A percentile compares a stretch with the other conserved stretches of the same genome.
Evolutionary conservation across 345 rosid genomes (phyloP).

Genomic region (Draba incana): DNA sequence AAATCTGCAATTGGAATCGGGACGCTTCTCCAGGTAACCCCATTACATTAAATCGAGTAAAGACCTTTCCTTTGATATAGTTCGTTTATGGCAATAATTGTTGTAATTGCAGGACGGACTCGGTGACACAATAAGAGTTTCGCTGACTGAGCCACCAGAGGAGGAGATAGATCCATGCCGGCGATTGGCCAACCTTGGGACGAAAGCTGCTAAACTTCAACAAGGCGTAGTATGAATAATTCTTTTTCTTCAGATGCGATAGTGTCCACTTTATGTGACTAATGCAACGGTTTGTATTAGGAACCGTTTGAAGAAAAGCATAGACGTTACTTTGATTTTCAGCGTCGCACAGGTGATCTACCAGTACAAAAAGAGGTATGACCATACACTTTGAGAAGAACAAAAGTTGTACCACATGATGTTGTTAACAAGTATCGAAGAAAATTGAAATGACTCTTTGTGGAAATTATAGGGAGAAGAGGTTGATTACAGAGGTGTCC

Average conservation of each 20-base stretch:
- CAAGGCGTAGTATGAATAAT: constrained; percentile 89
- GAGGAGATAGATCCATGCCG: constrained; percentile 97
- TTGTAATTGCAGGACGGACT: constrained; percentile 75
- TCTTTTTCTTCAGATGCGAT: constrained; percentile 34
- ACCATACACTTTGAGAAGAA: neutral
- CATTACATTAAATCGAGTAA: constrained; percentile 3
- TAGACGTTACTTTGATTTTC: constrained; percentile 89
- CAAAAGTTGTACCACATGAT: neutral
- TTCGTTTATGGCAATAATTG: neutral
- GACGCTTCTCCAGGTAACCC: constrained; percentile 84
- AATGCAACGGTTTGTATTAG: constrained; percentile 44
- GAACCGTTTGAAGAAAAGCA: constrained; percentile 97
- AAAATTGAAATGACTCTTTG: constrained; percentile 2
- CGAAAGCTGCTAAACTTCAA: constrained; percentile 75
- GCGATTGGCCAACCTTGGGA: constrained; percentile 90
- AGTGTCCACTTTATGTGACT: neutral
- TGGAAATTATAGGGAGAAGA: constrained; percentile 72
- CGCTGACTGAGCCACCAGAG: constrained; percentile 94
- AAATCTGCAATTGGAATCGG: constrained; percentile 99
- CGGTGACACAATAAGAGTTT: constrained; percentile 98
- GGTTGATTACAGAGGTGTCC: constrained; percentile 90
- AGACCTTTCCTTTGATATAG: neutral
- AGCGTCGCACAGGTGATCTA: constrained; percentile 82
- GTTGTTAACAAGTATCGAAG: constrained; percentile 9
- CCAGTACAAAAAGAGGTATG: constrained; percentile 91